These are phyloP conservation scores for Zygotorulaspora danielsina DNA, from an alignment of 805 yeast genomes.

Conservation along the genomic window DNA sequence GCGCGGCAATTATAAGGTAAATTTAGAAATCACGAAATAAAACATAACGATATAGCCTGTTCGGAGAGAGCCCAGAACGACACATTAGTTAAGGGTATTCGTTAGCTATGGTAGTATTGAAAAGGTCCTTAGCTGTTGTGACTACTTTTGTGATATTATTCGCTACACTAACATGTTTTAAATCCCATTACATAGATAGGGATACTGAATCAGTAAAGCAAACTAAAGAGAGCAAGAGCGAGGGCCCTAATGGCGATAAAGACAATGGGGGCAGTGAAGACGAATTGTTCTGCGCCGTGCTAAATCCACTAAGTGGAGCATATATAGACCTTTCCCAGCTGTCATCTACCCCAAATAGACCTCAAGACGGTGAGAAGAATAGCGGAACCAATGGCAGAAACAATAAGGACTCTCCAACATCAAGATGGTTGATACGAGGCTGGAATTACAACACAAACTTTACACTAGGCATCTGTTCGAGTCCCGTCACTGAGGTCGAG, in stretches of 20 bases:
- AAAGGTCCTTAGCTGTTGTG: too few species aligned
- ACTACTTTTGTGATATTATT: too few species aligned
- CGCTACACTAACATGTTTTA: too few species aligned
- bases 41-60: too few species aligned
- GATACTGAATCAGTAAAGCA: too few species aligned
- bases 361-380: constrained; percentile 7
- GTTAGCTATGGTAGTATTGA: too few species aligned
- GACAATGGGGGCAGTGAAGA: constrained; percentile 5
- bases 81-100: too few species aligned
- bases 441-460: constrained; percentile 67
- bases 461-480: constrained; percentile 66
- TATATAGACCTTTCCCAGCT: constrained; percentile 34
- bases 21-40: too few species aligned
- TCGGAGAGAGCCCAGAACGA: too few species aligned
- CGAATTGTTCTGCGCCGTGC: constrained; percentile 31
- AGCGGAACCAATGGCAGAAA: constrained; percentile 4
- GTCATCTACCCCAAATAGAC: constrained; percentile 29
- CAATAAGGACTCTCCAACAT: constrained; percentile 16
- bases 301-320: constrained; percentile 31
- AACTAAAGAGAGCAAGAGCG: too few species aligned
- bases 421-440: constrained; percentile 62
- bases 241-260: constrained; percentile 5
- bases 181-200: too few species aligned
- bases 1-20: too few species aligned
- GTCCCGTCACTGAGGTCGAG: constrained; percentile 39